Evolutionary conservation across 768 basidiomycete species (phyloP), one percentile per base, ranked within the genome.

Genomic region (Fomitopsis pulvina): DNA sequence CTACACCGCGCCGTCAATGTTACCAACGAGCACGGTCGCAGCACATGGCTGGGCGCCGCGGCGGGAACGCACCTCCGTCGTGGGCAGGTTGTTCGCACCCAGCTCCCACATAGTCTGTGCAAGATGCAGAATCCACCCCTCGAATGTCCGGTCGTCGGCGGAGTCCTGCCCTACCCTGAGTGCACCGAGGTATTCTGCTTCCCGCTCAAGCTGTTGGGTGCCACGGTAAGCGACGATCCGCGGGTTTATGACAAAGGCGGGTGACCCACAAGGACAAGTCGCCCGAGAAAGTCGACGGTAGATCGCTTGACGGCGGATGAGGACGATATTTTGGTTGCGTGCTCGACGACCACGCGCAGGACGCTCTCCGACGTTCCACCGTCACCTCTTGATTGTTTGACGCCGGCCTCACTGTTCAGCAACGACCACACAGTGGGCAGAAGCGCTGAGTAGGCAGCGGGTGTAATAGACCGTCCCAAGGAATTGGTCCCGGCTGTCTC

Each of bases 81-180:
- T 68, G 1, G 64, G 56, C 16, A 76, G 61, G 60, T 89, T 78
- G 47, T 66, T 76, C 9, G 65, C 66, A 2, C 85, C 85, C 9
- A 87, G 65, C 64, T 97, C 93, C 94, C 94, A 97, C 3, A 97
- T 70, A 5, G 76, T 74, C 65, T 80, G 85, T 0, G 93, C 91
- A 39, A 96, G 74, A 55, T 86, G 80, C 24, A 75, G 63, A 16
- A 92, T 55, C 92, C 93, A 96, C 20, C 75, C 75, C 45, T 73
- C 67, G 32, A 85, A 65, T 45, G 66, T 71, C 27, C 49, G 57
- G 22, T 53, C 57, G 37, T 60, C 61, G 3, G 52, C 56, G 51
- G 55, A 62, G 53, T 48, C 58, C 8, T 57, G 50, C 28, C 64
- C 67, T 20, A 74, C 54, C 12, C 64, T 66, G 57, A 85, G 78